Conservation (phyloP, 1,139 yeast genomes). For the Debaryomyces nepalensis region DNA sequence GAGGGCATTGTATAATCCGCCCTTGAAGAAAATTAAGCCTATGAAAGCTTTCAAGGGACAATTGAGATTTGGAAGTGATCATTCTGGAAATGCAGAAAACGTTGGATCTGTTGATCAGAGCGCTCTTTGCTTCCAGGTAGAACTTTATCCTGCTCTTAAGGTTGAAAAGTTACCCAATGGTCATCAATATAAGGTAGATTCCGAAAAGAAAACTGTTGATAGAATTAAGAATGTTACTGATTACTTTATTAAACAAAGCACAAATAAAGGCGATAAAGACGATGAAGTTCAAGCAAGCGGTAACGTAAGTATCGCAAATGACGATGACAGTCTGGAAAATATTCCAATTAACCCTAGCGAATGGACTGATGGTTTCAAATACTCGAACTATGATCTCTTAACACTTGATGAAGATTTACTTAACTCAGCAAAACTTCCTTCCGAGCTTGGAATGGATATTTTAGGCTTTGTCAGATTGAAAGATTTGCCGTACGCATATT, state of each 20-base stretch:
- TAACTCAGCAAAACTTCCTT: conserved; percentile 44
- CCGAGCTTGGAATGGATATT: conserved; percentile 60
- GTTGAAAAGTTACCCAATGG: conserved; percentile 39
- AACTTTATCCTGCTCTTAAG: conserved; percentile 68
- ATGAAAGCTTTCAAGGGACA: conserved; percentile 40
- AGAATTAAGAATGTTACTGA: conserved; percentile 27
- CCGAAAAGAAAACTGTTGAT: conserved; percentile 12
- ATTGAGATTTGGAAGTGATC: conserved; percentile 44
- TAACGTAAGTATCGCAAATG: conserved; percentile 24
- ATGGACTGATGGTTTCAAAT: conserved; percentile 61
- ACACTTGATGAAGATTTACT: conserved; percentile 46
- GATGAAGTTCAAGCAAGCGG: conserved; percentile 25
- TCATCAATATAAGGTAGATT: conserved; percentile 36
- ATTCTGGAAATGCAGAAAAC: conserved; percentile 16
- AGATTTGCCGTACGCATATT: conserved; percentile 60
- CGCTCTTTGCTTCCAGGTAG: conserved; percentile 51
- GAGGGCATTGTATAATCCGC: conserved; percentile 25
- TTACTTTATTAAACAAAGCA: conserved; percentile 25
- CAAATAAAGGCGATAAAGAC: conserved; percentile 14
- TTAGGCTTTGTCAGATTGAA: conserved; percentile 58
- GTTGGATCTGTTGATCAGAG: conserved; percentile 17
- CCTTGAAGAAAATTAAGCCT: conserved; percentile 43
- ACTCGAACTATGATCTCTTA: conserved; percentile 59
- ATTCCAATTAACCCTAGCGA: conserved; percentile 26
- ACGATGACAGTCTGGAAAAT: conserved; percentile 26